Percentiles rank a stretch among this genome's conserved stretches.
Evolutionary conservation across 192 early-diverging fungal genomes (phyloP).

Genomic region (Coemansia sp.): DNA sequence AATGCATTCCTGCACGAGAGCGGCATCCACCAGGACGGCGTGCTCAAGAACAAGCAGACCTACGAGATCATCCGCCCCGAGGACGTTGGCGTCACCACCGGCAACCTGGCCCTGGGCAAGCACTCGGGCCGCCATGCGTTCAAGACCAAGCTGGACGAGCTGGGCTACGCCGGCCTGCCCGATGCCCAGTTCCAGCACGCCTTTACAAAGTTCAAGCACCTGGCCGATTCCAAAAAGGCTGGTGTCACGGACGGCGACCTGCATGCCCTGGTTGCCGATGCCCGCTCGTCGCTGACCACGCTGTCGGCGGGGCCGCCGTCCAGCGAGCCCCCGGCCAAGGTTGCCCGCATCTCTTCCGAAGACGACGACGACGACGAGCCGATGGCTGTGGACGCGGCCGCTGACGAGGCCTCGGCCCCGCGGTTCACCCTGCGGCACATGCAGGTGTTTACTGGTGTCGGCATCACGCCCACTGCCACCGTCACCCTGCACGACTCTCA

Average conservation of each 20-base stretch:
- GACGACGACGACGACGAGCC: conserved; percentile 1
- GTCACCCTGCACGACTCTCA: conserved; percentile 64
- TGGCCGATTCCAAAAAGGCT: conserved; percentile 86
- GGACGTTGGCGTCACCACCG: conserved; percentile 80
- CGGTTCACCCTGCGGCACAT: conserved; percentile 63
- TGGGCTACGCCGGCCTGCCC: conserved; percentile 63
- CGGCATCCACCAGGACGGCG: conserved; percentile 97
- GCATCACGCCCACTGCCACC: conserved; percentile 72
- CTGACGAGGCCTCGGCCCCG: background rate
- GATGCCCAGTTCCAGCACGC: conserved; percentile 66
- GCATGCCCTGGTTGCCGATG: conserved; percentile 76
- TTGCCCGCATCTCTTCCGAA: background rate
- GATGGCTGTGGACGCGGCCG: background rate
- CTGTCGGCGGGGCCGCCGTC: background rate
- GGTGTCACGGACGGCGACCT: conserved; percentile 85
- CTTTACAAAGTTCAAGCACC: conserved; percentile 84
- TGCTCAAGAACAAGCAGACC: conserved; percentile 91
- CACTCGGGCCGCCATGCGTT: conserved; percentile 95
- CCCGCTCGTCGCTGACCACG: conserved; percentile 43
- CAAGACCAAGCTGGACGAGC: conserved; percentile 67
- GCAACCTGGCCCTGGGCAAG: conserved; percentile 88
- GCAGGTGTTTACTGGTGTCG: conserved; percentile 74
- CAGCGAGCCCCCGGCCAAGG: background rate
- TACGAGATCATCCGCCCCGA: conserved; percentile 97
- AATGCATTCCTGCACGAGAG: conserved; percentile 98